Base-by-base conservation (phyloP, 495 filamentous ascomycete species). In the Lentithecium fluviatile region DNA sequence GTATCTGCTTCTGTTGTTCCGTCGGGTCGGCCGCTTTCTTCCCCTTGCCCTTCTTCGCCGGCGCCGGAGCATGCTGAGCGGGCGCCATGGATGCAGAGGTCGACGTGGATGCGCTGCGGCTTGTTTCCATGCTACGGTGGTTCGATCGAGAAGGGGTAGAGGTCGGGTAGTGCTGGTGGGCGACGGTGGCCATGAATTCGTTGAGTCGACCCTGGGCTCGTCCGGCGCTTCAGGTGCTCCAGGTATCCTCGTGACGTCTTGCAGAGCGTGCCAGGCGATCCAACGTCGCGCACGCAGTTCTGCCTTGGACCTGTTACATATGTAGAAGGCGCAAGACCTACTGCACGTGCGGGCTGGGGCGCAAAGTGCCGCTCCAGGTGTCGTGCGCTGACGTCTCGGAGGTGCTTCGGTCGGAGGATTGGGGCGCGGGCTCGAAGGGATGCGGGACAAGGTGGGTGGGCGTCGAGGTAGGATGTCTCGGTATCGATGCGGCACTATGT, bases 1-100 rank as follows among this genome's bases (percentile, higher is more conserved):
- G 87, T 48, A 98, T 81, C 56, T 95, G 81, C 76, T 97, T 96
- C 38, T 87, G 88, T 11, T 90, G 89, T 67, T 97, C 91, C 65
- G 81, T 87, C 38, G 89, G 86, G 72, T 96, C 91, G 29, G 87
- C 58, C 38, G 69, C 69, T 56, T 76, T 77, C 60, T 75, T 71
- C 32, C 58, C 63, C 58, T 72, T 69, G 25, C 68, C 67, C 45
- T 73, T 88, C 82, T 90, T 89, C 62, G 67, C 70, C 46, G 69
- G 69, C 65, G 62, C 69, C 38, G 72, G 72, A 50, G 68, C 74
- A 60, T 68, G 76, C 45, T 69, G 69, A 23, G 68, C 45, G 29
- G 70, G 52, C 58, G 71, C 51, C 52, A 69, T 65, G 49, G 56
- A 53, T 5, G 68, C 55, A n/a, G 67, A 59, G 7, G 57, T 61